Percentiles rank a stretch among this genome's conserved stretches.
phyloP scores from a whole-genome alignment of 2,329 filamentous ascomycete genomes.

The Penicillium sp. region DNA sequence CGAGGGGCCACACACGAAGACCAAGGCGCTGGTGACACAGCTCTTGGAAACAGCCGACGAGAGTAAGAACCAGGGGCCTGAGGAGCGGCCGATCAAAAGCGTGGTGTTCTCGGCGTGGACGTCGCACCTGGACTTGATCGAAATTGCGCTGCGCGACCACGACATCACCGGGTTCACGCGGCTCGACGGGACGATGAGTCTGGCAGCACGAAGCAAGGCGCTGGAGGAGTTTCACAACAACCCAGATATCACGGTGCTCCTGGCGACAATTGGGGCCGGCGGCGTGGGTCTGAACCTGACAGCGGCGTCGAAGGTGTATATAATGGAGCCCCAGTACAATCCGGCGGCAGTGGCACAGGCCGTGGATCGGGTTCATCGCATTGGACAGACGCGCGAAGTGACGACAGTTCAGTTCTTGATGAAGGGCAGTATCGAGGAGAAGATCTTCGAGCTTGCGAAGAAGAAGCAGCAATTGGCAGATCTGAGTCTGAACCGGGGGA shows the following conservation, averaged over 20 bases:
- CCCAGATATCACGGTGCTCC: conserved; percentile 62
- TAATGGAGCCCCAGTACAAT: conserved; percentile 98
- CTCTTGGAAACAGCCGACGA: conserved; percentile 57
- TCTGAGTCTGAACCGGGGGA: conserved; percentile 67
- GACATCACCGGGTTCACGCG: conserved; percentile 54
- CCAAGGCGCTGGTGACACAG: conserved; percentile 67
- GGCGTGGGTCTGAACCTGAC: conserved; percentile 88
- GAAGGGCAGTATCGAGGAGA: conserved; percentile 82
- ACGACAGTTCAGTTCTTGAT: conserved; percentile 85
- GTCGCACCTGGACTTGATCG: conserved; percentile 82
- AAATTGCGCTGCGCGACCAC: conserved; percentile 61
- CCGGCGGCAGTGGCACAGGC: conserved; percentile 90
- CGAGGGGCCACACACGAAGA: conserved; percentile 83
- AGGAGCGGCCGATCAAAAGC: conserved; percentile 77
- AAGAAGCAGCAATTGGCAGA: conserved; percentile 89
- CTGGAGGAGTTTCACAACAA: conserved; percentile 72
- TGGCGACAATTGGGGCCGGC: conserved; percentile 86
- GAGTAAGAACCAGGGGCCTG: conserved; percentile 45
- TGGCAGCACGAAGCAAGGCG: conserved; percentile 62
- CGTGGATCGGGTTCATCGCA: conserved; percentile 79
- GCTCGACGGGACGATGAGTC: conserved; percentile 84
- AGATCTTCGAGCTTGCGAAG: conserved; percentile 77
- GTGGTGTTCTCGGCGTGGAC: conserved; percentile 98
- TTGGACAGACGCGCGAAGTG: conserved; percentile 83
- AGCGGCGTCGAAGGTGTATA: conserved; percentile 73